Percentiles rank a stretch among this genome's conserved stretches.
phyloP scores from a whole-genome alignment of 148 eudicot genomes.

The Limonium bicolor region DNA sequence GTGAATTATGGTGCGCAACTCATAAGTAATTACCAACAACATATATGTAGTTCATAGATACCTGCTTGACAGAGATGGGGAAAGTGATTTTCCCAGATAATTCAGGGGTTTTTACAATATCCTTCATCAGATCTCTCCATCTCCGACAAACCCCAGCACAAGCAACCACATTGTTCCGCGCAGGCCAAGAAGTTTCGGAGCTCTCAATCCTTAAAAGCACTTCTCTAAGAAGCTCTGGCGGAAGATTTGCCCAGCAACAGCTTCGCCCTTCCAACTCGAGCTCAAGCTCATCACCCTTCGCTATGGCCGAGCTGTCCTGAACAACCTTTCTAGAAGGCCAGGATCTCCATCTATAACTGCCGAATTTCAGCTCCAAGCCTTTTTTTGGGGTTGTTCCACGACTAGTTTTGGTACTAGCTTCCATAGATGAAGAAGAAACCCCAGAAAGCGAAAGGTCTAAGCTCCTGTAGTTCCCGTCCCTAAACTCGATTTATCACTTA shows the following conservation, averaged over 20 bases:
- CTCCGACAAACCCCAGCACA: slow-evolving; percentile 51
- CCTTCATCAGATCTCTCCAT: slow-evolving; percentile 52
- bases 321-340: slow-evolving; percentile 38
- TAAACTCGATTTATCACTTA: no score
- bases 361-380: slow-evolving; percentile 20
- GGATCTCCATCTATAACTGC: slow-evolving; percentile 23
- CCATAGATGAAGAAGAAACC: not conserved
- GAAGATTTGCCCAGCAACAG: slow-evolving; percentile 47
- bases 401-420: not conserved
- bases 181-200: slow-evolving; percentile 44
- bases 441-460: no score
- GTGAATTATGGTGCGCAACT: no score
- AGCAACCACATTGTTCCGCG: slow-evolving; percentile 29
- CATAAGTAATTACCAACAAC: not conserved
- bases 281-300: slow-evolving; percentile 20
- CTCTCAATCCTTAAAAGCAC: slow-evolving; percentile 50
- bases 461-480: no score
- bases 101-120: slow-evolving; percentile 41
- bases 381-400: slow-evolving; percentile 7
- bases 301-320: slow-evolving; percentile 21
- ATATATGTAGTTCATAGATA: not conserved
- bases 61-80: slow-evolving; percentile 59
- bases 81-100: slow-evolving; percentile 36
- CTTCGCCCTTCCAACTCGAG: slow-evolving; percentile 18
- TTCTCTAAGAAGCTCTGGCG: slow-evolving; percentile 59